A percentile compares a stretch with the other conserved stretches of the same genome.
Conservation (phyloP, 169 alveolate genomes). For the Neospora caninum region DNA sequence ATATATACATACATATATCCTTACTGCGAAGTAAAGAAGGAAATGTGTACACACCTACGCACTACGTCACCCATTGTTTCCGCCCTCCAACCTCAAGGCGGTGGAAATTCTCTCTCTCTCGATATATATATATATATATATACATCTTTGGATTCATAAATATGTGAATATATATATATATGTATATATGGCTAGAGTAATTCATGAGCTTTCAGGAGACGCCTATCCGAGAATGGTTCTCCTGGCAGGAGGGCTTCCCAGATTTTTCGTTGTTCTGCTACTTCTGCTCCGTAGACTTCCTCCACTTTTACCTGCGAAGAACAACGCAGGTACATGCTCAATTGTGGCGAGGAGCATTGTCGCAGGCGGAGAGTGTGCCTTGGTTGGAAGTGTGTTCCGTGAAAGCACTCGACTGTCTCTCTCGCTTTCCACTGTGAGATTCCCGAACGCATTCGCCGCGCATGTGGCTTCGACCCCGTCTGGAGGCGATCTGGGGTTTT, state of each 20-base stretch:
- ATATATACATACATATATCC: neutral
- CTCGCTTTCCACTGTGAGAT: neutral
- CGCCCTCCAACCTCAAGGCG: no score
- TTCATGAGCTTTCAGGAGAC: conserved; percentile 48
- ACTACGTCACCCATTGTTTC: no score
- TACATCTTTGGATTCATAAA: no score
- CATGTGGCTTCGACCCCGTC: neutral
- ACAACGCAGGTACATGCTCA: no score
- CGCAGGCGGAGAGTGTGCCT: neutral
- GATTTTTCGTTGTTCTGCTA: conserved; percentile 25
- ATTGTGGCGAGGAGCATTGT: neutral
- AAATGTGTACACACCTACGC: neutral
- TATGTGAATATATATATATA: no score
- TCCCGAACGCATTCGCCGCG: neutral
- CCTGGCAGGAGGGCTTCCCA: conserved; percentile 56
- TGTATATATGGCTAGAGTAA: neutral
- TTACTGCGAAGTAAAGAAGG: neutral
- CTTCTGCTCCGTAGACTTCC: conserved; percentile 57
- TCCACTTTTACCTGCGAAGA: conserved; percentile 51
- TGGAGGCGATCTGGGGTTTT: no score
- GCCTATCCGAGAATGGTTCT: conserved; percentile 59
- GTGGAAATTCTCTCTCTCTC: no score
- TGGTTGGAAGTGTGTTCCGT: no score
- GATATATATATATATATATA: no score
- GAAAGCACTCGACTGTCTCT: neutral